Conservation (phyloP, 768 basidiomycete species). For the Boletus rex-veris region DNA sequence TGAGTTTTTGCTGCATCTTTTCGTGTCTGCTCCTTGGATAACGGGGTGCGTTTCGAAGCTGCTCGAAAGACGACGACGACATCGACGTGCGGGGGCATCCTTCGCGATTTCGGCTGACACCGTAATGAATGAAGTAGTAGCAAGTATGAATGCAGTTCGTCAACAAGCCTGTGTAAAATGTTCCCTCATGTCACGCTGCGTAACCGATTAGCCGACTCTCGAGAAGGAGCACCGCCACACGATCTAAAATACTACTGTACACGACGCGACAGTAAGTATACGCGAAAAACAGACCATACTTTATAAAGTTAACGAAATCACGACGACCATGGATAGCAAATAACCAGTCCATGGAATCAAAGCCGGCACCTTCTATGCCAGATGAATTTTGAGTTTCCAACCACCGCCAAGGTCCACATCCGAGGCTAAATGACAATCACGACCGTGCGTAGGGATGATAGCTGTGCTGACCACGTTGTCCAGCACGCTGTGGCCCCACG, state of each 20-base stretch:
- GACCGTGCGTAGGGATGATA: constrained; percentile 84
- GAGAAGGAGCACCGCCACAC: no score
- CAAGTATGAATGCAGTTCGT: not conserved
- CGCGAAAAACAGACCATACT: not conserved
- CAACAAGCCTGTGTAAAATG: constrained; percentile 1
- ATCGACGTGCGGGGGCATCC: constrained; percentile 59
- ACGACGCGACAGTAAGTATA: not conserved
- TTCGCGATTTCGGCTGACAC: not conserved
- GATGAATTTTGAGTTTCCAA: constrained; percentile 14
- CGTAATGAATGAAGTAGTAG: not conserved
- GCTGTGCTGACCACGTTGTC: constrained; percentile 71
- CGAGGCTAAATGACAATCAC: constrained; percentile 9
- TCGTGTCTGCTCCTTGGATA: constrained; percentile 60
- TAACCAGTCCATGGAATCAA: constrained; percentile 3
- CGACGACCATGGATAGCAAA: constrained; percentile 1
- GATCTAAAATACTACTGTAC: constrained; percentile 1
- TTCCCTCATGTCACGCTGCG: no score
- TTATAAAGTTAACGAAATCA: constrained; percentile 18
- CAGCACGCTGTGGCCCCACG: constrained; percentile 70
- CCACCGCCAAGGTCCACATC: not conserved
- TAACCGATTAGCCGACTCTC: no score
- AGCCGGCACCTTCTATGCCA: constrained; percentile 1
- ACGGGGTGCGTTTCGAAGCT: constrained; percentile 32
- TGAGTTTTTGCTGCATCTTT: constrained; percentile 63
- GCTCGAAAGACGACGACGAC: constrained; percentile 71